Conservation (phyloP, 176 grass and related monocot genomes). For the Aegilops sharonensis region DNA sequence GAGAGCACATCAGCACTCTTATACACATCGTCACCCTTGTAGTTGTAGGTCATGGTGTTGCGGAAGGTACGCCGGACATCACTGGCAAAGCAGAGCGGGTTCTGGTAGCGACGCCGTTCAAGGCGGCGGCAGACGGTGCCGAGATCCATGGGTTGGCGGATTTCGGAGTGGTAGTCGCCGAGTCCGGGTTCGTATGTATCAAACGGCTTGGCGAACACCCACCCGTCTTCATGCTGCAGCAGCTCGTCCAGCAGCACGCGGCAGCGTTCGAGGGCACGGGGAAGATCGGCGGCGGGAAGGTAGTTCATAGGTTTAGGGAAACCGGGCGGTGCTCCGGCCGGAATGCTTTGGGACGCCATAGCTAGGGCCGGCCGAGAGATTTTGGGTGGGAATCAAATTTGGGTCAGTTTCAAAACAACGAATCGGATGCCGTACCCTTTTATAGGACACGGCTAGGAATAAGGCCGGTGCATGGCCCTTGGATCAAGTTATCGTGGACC, state of each 20-base stretch:
- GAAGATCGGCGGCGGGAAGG: neutral
- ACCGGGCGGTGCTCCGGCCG: neutral
- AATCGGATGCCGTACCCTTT: neutral
- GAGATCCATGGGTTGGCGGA: constrained; percentile 69
- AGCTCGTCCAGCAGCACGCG: constrained; percentile 37
- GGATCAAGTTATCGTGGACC: no score
- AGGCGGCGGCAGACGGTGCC: constrained; percentile 68
- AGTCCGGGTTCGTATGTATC: constrained; percentile 60
- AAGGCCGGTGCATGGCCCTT: no score
- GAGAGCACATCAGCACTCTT: constrained; percentile 42
- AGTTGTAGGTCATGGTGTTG: constrained; percentile 69
- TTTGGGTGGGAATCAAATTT: neutral
- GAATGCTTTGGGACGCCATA: neutral
- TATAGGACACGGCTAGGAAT: no score
- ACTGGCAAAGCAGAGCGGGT: constrained; percentile 45
- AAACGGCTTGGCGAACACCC: constrained; percentile 68
- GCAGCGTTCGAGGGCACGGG: neutral
- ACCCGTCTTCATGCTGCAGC: constrained; percentile 54
- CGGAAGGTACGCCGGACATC: constrained; percentile 71
- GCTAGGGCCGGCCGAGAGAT: neutral
- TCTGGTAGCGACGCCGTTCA: constrained; percentile 43
- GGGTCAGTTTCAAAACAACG: neutral
- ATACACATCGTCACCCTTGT: constrained; percentile 39
- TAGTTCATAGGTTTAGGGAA: neutral
- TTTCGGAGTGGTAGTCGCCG: constrained; percentile 57